phyloP scores from a whole-genome alignment of 345 rosid genomes.

The Excoecaria agallocha region DNA sequence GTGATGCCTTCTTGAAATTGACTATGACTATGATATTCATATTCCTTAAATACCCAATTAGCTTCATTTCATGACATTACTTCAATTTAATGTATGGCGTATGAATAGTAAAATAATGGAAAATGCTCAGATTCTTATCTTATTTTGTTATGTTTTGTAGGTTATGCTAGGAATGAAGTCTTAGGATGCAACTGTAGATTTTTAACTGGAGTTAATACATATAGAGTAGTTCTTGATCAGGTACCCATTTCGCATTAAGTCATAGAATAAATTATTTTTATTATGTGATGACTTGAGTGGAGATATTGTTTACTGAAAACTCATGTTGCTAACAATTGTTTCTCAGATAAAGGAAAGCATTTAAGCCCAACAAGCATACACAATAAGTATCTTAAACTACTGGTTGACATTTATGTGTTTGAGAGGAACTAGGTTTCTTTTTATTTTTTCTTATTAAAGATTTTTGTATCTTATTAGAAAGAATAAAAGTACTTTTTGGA shows the following conservation, averaged over 20 bases:
- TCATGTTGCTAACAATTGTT: slow-evolving; percentile 13
- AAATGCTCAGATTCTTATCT: slow-evolving; percentile 15
- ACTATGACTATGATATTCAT: too few relatives aligned
- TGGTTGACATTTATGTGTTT: slow-evolving; percentile 56
- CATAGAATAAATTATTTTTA: background rate
- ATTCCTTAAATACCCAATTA: background rate
- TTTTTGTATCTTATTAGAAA: slow-evolving; percentile 51
- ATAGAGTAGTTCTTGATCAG: slow-evolving; percentile 49
- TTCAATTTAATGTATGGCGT: background rate
- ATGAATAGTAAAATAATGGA: background rate
- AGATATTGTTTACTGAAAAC: slow-evolving; percentile 10
- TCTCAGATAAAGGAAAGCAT: slow-evolving; percentile 71
- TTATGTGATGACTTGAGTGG: slow-evolving; percentile 2
- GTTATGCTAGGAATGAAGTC: slow-evolving; percentile 80
- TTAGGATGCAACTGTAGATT: slow-evolving; percentile 72
- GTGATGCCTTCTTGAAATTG: slow-evolving; percentile 84
- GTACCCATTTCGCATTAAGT: slow-evolving; percentile 30
- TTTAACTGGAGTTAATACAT: slow-evolving; percentile 69
- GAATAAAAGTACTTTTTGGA: slow-evolving; percentile 80
- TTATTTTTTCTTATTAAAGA: slow-evolving; percentile 7
- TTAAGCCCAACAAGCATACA: slow-evolving; percentile 63
- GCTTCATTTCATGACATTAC: background rate
- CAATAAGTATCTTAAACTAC: slow-evolving; percentile 91
- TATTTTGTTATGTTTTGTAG: slow-evolving; percentile 31
- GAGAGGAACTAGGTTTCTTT: slow-evolving; percentile 1